These are phyloP conservation scores for Allomyces javanicus DNA, from an alignment of 192 early-diverging fungal genomes.

Conservation along the genomic window DNA sequence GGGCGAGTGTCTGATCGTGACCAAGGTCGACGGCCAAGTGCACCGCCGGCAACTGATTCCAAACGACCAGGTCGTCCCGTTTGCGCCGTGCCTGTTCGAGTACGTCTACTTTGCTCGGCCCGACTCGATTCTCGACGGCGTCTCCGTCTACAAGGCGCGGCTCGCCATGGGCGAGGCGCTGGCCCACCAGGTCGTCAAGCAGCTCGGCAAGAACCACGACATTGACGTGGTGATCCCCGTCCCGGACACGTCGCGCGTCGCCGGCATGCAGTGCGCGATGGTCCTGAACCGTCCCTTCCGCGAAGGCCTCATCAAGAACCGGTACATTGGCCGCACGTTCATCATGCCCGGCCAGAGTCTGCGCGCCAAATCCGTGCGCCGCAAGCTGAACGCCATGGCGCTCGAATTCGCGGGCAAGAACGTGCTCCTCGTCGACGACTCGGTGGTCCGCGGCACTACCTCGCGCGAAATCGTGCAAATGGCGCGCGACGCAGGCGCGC, in stretches of 20 bases:
- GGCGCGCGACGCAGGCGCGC: conserved; percentile 95
- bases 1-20: conserved; percentile 86
- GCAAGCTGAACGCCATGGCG: conserved; percentile 97
- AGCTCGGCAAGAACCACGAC: conserved; percentile 56
- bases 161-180: conserved; percentile 94
- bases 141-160: conserved; percentile 94
- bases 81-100: conserved; percentile 97
- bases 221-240: conserved; percentile 99
- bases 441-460: conserved; percentile 98
- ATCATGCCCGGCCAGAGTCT: conserved; percentile 97
- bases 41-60: conserved; percentile 39
- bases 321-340: conserved; percentile 96
- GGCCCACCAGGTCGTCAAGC: conserved; percentile 57
- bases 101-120: conserved; percentile 98
- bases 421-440: conserved; percentile 96
- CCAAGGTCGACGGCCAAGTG: conserved; percentile 37
- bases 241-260: conserved; percentile 87
- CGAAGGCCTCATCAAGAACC: conserved; percentile 99
- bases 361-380: conserved; percentile 41
- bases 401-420: conserved; percentile 91
- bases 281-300: conserved; percentile 78
- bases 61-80: conserved; percentile 19
- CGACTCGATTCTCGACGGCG: conserved; percentile 94
- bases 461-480: conserved; percentile 97
- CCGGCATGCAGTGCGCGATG: conserved; percentile 81